phyloP scores from a whole-genome alignment of 2,329 filamentous ascomycete species.

The Claviceps spartinae region DNA sequence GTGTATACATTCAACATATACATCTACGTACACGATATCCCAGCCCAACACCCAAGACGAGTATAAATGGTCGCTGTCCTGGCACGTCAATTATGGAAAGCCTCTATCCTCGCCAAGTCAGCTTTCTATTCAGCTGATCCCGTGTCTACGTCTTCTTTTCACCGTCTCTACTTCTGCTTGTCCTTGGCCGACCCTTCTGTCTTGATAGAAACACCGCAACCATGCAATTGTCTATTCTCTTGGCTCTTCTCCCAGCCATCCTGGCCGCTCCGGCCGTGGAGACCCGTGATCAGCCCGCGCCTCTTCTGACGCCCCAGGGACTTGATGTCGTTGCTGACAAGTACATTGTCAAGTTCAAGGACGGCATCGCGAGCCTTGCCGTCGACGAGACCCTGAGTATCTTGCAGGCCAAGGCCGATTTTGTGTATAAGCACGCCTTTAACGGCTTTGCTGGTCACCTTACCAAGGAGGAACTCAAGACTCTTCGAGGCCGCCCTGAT shows the following conservation, averaged over 20 bases:
- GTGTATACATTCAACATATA: no score
- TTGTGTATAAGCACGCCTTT: slow-evolving; percentile 12
- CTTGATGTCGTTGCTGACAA: slow-evolving; percentile 12
- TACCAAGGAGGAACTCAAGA: slow-evolving; percentile 9
- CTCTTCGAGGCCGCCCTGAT: slow-evolving; percentile 12
- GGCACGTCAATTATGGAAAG: neutral
- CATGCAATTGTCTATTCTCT: slow-evolving; percentile 14
- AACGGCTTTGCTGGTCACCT: slow-evolving; percentile 14
- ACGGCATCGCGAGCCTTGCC: slow-evolving; percentile 7
- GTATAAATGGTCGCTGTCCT: slow-evolving; percentile 6
- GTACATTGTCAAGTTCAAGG: slow-evolving; percentile 20
- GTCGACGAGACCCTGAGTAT: slow-evolving; percentile 8
- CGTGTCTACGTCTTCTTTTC: neutral
- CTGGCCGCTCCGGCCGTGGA: slow-evolving; percentile 10
- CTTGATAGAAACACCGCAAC: slow-evolving; percentile 2
- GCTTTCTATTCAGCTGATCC: neutral
- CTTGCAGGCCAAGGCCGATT: slow-evolving; percentile 11
- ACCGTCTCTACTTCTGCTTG: neutral
- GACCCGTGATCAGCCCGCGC: slow-evolving; percentile 14
- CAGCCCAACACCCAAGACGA: neutral
- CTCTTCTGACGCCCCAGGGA: slow-evolving; percentile 11
- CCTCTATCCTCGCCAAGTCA: neutral
- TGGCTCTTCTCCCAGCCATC: slow-evolving; percentile 12
- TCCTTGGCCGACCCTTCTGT: neutral
- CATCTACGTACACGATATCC: neutral